Evolutionary conservation across 2,329 filamentous ascomycete species (phyloP).

Genomic region (Emergomyces africanus): DNA sequence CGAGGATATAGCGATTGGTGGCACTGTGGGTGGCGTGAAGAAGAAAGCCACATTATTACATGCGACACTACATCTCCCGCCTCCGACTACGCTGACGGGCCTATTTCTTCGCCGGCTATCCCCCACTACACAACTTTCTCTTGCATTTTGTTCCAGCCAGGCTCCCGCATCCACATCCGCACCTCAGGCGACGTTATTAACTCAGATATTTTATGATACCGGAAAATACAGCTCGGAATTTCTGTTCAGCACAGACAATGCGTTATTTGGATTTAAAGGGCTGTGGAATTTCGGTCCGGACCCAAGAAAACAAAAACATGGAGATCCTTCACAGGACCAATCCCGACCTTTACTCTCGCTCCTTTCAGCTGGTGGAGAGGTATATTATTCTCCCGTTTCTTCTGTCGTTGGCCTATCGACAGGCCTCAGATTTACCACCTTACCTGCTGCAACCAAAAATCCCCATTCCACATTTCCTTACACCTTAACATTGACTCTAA

Average conservation of each 20-base stretch:
- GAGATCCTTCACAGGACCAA: slow-evolving; percentile 4
- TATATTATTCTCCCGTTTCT: slow-evolving; percentile 92
- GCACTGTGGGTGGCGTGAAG: slow-evolving; percentile 3
- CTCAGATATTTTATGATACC: slow-evolving; percentile 52
- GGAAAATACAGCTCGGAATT: slow-evolving; percentile 84
- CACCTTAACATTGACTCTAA: slow-evolving; percentile 84
- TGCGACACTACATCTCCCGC: slow-evolving; percentile 38
- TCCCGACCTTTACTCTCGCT: slow-evolving; percentile 56
- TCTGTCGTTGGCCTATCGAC: slow-evolving; percentile 87
- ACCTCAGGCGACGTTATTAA: slow-evolving; percentile 33
- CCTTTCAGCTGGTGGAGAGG: slow-evolving; percentile 80
- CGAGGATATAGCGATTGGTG: background rate
- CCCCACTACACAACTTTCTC: slow-evolving; percentile 63
- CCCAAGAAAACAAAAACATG: slow-evolving; percentile 14
- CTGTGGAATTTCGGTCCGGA: slow-evolving; percentile 90
- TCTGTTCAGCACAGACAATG: slow-evolving; percentile 83
- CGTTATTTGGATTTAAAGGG: slow-evolving; percentile 72
- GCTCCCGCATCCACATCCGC: slow-evolving; percentile 30
- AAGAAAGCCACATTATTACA: slow-evolving; percentile 33
- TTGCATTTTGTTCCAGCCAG: slow-evolving; percentile 43
- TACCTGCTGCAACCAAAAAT: slow-evolving; percentile 43
- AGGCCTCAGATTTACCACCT: slow-evolving; percentile 76
- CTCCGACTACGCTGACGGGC: slow-evolving; percentile 74
- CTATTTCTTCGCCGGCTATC: slow-evolving; percentile 68
- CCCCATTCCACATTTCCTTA: slow-evolving; percentile 66